phyloP scores from a whole-genome alignment of 2,329 filamentous ascomycete species.

The Periconia sp. region DNA sequence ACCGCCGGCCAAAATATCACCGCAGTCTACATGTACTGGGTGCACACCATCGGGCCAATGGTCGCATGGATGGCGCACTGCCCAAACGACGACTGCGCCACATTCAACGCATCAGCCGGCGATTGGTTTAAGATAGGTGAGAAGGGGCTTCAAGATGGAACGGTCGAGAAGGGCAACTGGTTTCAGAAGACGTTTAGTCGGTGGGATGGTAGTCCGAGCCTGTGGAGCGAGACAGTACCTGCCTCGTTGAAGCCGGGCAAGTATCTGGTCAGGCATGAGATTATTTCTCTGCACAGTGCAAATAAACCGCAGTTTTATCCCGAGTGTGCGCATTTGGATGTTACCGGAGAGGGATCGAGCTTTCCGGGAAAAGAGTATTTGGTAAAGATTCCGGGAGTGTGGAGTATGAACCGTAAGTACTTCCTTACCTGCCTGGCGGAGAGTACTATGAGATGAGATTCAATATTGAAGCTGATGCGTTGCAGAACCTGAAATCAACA shows the following conservation, averaged over 20 bases:
- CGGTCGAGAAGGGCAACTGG: constrained; percentile 30
- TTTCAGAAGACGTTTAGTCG: constrained; percentile 30
- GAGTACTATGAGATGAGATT: background rate
- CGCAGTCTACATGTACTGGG: constrained; percentile 35
- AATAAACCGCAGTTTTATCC: constrained; percentile 38
- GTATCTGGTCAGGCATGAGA: constrained; percentile 38
- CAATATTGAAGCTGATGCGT: constrained; percentile 9
- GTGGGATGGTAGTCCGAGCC: constrained; percentile 32
- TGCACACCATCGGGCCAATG: constrained; percentile 40
- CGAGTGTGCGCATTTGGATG: constrained; percentile 37
- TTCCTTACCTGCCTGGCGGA: background rate
- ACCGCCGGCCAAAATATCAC: constrained; percentile 32
- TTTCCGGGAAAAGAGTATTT: constrained; percentile 26
- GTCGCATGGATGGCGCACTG: constrained; percentile 36
- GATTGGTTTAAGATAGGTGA: constrained; percentile 40
- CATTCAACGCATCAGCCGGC: constrained; percentile 17
- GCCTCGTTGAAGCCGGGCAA: constrained; percentile 23
- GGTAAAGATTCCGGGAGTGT: constrained; percentile 38
- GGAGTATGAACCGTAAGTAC: constrained; percentile 36
- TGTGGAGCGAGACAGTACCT: constrained; percentile 34
- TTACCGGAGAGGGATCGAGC: constrained; percentile 21
- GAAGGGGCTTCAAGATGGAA: constrained; percentile 24
- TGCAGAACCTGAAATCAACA: constrained; percentile 38
- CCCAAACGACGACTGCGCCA: constrained; percentile 25
- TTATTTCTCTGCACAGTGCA: constrained; percentile 35